phyloP scores from a whole-genome alignment of 495 filamentous ascomycete species.

The Tuber melanosporum region DNA sequence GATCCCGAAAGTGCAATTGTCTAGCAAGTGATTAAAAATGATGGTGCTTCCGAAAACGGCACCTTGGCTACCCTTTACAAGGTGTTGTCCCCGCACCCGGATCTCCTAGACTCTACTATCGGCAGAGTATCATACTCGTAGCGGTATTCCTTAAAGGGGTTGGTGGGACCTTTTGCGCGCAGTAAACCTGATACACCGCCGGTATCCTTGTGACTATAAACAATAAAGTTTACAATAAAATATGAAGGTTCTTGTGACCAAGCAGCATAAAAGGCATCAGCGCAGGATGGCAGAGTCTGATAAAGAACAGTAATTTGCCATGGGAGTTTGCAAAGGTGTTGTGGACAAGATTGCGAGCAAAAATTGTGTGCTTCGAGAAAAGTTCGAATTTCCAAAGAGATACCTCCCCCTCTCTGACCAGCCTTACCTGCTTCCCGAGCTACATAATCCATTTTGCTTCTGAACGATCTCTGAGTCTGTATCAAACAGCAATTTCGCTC shows the following conservation, averaged over 20 bases:
- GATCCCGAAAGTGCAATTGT: neutral
- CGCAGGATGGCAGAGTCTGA: neutral
- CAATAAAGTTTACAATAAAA: neutral
- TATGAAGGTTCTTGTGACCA: neutral
- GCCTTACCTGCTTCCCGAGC: neutral
- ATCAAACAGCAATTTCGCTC: neutral
- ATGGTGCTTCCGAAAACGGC: neutral
- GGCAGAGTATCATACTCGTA: too few species aligned
- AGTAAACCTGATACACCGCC: neutral
- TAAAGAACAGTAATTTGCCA: neutral
- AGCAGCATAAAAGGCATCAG: neutral
- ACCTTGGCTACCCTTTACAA: neutral
- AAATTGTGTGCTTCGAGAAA: neutral
- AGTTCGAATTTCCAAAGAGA: neutral
- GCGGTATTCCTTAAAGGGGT: neutral
- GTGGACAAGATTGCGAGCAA: neutral
- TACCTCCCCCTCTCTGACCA: neutral
- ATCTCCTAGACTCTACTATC: neutral
- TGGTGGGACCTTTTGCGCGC: neutral
- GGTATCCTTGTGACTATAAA: neutral
- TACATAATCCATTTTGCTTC: neutral
- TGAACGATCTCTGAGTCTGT: neutral
- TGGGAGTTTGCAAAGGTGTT: neutral
- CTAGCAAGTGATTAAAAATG: neutral
- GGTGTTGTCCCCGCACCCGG: neutral